Evolutionary conservation across 306 rosid species (phyloP).

Genomic region (Citrullus mucosospermus): DNA sequence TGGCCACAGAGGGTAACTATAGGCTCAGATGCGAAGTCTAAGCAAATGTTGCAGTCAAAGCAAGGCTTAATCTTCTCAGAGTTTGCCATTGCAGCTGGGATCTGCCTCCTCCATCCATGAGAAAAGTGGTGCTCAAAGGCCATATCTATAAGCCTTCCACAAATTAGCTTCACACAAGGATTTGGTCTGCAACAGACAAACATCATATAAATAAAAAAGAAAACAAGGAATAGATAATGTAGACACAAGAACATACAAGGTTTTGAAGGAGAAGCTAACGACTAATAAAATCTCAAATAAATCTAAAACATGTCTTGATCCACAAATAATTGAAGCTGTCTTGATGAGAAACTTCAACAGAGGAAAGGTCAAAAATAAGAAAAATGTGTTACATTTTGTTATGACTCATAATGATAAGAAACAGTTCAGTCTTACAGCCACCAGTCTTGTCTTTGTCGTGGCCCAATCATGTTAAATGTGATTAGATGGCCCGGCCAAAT

Average conservation of each 20-base stretch:
- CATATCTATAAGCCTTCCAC: constrained; percentile 22
- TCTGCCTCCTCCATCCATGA: constrained; percentile 45
- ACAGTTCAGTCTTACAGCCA: not conserved
- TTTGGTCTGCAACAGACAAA: not conserved
- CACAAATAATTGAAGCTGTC: not conserved
- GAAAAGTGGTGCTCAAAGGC: constrained; percentile 40
- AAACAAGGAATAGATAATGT: not conserved
- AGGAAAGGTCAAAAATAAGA: not conserved
- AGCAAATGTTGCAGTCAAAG: constrained; percentile 86
- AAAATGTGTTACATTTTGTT: not conserved
- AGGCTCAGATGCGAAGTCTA: constrained; percentile 65
- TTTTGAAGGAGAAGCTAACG: not conserved
- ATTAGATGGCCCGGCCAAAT: not conserved
- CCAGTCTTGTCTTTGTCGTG: not conserved
- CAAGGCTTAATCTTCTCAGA: constrained; percentile 31
- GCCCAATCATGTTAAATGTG: not conserved
- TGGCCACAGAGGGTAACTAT: constrained; percentile 89
- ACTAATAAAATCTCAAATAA: not conserved
- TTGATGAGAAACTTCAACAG: not conserved
- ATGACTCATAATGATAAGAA: not conserved
- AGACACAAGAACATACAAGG: not conserved
- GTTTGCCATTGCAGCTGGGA: constrained; percentile 19
- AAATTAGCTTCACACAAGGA: not conserved
- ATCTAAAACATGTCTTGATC: not conserved
- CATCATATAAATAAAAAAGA: not conserved